phyloP scores from a whole-genome alignment of 129 eudicot genomes.

The Pulicaria dysenterica region DNA sequence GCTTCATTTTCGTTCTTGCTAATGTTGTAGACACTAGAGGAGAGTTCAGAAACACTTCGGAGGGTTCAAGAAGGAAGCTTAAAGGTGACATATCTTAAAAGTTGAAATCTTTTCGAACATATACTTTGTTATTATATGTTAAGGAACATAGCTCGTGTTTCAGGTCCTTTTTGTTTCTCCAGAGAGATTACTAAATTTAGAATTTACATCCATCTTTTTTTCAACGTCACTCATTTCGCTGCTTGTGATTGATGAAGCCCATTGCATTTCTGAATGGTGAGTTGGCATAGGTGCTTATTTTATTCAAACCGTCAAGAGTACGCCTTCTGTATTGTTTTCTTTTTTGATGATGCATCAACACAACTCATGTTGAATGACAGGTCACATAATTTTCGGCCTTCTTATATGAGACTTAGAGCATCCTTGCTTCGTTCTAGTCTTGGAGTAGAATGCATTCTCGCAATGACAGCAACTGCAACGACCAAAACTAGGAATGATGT shows the following conservation, averaged over 20 bases:
- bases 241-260: conserved; percentile 97
- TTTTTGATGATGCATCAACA: background rate
- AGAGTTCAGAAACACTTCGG: conserved; percentile 64
- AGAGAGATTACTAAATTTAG: conserved; percentile 82
- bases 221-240: conserved; percentile 59
- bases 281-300: conserved; percentile 27
- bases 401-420: conserved; percentile 99
- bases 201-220: conserved; percentile 73
- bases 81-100: conserved; percentile 50
- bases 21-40: conserved; percentile 63
- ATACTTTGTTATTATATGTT: background rate
- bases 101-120: background rate
- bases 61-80: conserved; percentile 67
- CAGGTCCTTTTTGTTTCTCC: conserved; percentile 98
- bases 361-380: conserved; percentile 40
- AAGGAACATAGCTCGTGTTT: conserved; percentile 21
- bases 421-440: conserved; percentile 70
- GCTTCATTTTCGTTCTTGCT: conserved; percentile 22
- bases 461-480: conserved; percentile 99
- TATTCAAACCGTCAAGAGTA: conserved; percentile 8
- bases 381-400: conserved; percentile 99
- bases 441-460: conserved; percentile 71
- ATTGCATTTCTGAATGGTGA: conserved; percentile 98
- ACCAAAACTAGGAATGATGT: conserved; percentile 69
- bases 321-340: background rate